These are phyloP conservation scores for Nelumbo lutea DNA, from an alignment of 164 flowering plant species.

Conservation along the genomic window DNA sequence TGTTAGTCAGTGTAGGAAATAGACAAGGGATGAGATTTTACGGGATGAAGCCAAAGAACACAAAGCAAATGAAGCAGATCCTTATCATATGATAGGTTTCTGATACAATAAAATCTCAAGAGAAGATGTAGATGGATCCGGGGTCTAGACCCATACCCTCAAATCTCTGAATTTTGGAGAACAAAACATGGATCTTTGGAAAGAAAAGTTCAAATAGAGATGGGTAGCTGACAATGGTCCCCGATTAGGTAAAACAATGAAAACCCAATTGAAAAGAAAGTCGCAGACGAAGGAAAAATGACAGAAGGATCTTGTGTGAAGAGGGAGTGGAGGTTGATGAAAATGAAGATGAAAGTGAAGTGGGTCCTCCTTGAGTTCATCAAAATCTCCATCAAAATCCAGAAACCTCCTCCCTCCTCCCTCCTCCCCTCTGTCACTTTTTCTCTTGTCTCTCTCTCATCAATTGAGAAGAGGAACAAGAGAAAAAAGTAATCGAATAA, in stretches of 20 bases:
- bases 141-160: conserved; percentile 32
- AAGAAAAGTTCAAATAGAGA: conserved; percentile 3
- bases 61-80: background rate
- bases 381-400: background rate
- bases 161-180: conserved; percentile 14
- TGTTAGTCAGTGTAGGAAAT: background rate
- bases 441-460: no score
- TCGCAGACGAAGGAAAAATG: background rate
- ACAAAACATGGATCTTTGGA: background rate
- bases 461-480: no score
- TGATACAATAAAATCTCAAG: conserved; percentile 7
- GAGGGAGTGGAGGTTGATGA: conserved; percentile 7
- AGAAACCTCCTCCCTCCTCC: background rate
- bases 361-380: conserved; percentile 12
- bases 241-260: conserved; percentile 9
- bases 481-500: no score
- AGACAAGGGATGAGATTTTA: background rate
- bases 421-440: no score
- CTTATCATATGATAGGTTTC: conserved; percentile 5
- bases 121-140: conserved; percentile 13
- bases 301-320: background rate
- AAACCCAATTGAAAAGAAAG: background rate
- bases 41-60: background rate
- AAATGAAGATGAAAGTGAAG: conserved; percentile 7
- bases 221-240: conserved; percentile 22